Evolutionary conservation across 1,284 basidiomycete species (phyloP), one percentile per base, ranked within the genome.

Genomic region (Coniophora puteana): DNA sequence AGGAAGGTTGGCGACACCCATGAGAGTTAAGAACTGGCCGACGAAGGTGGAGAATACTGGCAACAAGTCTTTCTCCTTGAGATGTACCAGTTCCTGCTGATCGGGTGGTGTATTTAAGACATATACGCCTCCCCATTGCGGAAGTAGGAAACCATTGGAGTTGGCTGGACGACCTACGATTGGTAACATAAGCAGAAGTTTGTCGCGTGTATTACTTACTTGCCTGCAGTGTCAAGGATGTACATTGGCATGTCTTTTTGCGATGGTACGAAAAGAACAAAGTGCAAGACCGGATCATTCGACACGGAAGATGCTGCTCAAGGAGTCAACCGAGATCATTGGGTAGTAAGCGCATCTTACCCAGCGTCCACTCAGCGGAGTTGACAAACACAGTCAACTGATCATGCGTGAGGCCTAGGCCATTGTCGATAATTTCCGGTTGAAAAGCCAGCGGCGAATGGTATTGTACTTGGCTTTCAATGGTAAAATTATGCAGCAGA

Each of bases 101-200:
- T 64, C 54, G 13, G 61, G 20, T 6, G 67, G 68, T 21, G 78
- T 76, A 57, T 96, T 93, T 51, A 83, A 66, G 38, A 98, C 74
- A 40, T 89, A 77, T 35, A 99, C 88, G 12, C 92, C 87, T 29
- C 96, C 95, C 85, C 92, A 96, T 63, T 98, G 95, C 1, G 96
- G 95, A 2, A 96, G 73, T 18, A 97, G 74, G 71, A 98, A 99
- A 8, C 87, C 79, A 38, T 68, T 76, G 3, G 76, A 80, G 18
- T 59, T 57, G 14, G 72, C 72, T 2, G 64, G 63, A 8, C 47
- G 53, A 25, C 66, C 77, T 80, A 53, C 44, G 41, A 38, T 32
- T 23, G 40, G 39, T 41, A 43, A 40, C 26, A 7, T 29, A 7
- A 25, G 40, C 45, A 50, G n/a, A 22, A 21, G 28, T 31, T 18